Conservation (phyloP, 1,284 basidiomycete species). For the Peniophora sp. region DNA sequence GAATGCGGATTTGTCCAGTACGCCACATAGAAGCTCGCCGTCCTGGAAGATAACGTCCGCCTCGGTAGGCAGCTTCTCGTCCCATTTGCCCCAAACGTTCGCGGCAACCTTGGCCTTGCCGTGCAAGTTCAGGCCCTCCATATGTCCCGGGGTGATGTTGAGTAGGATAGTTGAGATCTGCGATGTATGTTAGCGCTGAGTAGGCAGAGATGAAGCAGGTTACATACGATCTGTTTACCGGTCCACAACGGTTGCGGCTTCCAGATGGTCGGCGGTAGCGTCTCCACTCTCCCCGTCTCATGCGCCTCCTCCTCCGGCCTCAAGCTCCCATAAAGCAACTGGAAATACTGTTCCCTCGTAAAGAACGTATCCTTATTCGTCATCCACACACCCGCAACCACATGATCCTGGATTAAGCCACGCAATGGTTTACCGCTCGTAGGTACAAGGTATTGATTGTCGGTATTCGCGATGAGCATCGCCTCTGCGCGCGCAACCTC, state of each 20-base stretch:
- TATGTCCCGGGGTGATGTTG: constrained; percentile 84
- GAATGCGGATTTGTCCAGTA: constrained; percentile 97
- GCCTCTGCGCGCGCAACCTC: constrained; percentile 92
- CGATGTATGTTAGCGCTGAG: background rate
- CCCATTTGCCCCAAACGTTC: constrained; percentile 64
- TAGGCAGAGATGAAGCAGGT: background rate
- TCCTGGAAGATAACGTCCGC: constrained; percentile 88
- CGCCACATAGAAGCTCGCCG: constrained; percentile 87
- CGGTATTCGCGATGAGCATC: constrained; percentile 93
- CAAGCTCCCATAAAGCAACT: constrained; percentile 93
- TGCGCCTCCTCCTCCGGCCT: constrained; percentile 76
- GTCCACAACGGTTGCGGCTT: constrained; percentile 92
- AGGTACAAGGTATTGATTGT: constrained; percentile 97
- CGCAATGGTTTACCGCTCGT: constrained; percentile 97
- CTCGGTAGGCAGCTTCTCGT: constrained; percentile 58
- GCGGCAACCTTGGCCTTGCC: constrained; percentile 86
- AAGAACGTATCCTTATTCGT: constrained; percentile 95
- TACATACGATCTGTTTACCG: constrained; percentile 89
- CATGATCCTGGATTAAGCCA: constrained; percentile 98
- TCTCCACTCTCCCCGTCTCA: constrained; percentile 64
- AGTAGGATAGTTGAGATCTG: constrained; percentile 89
- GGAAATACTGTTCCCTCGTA: constrained; percentile 92
- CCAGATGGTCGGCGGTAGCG: constrained; percentile 88
- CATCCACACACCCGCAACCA: constrained; percentile 99
- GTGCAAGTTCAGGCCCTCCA: constrained; percentile 80